Base-by-base conservation (phyloP, 2,329 filamentous ascomycete genomes). In the Paecilomyces sp. region DNA sequence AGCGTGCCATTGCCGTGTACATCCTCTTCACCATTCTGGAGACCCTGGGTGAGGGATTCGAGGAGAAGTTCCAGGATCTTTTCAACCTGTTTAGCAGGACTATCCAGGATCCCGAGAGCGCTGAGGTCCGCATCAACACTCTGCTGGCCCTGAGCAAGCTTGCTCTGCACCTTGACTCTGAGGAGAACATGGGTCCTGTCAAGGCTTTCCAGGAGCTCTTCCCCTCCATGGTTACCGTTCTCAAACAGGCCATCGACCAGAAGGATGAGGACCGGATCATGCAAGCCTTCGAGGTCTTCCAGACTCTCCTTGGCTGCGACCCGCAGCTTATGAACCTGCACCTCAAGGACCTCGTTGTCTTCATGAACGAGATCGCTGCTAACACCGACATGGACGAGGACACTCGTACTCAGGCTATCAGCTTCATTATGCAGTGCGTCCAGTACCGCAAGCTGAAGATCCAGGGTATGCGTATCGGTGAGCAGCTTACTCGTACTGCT, bases 371-470 rank as follows among this genome's bases (percentile, higher is more conserved):
- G 61, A 83, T 99, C 58, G 85, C 89, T 54, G 83, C 84, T 67
- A 90, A 95, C 76, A 88, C 83, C 53, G 82, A 89, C 47, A 83
- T 90, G 53, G 88, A 92, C 53, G 91, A 95, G 50, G 93, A 97
- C 61, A 89, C 90, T 57, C 86, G 94, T 66, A 88, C 89, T 5
- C 94, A 97, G 78, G 92, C 93, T 41, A 83, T 99, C 62, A 90
- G 90, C 63, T 97, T 97, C 85, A 83, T 99, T 61, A 92, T 96
- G 80, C 92, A 97, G 80, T 89, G 86, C 65, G 90, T 96, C 30
- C 88, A 90, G 64, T 97, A 93, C 80, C 88, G 93, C 71, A 95
- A 94, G 76, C 88, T 97, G 79, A 97, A 97, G 84, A 88, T 97
- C 58, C 94, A 97, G 79, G 90, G 85, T 62, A 88, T 97, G 77